These are phyloP conservation scores for Mycena indigotica DNA, from an alignment of 768 basidiomycete genomes.

Conservation along the genomic window DNA sequence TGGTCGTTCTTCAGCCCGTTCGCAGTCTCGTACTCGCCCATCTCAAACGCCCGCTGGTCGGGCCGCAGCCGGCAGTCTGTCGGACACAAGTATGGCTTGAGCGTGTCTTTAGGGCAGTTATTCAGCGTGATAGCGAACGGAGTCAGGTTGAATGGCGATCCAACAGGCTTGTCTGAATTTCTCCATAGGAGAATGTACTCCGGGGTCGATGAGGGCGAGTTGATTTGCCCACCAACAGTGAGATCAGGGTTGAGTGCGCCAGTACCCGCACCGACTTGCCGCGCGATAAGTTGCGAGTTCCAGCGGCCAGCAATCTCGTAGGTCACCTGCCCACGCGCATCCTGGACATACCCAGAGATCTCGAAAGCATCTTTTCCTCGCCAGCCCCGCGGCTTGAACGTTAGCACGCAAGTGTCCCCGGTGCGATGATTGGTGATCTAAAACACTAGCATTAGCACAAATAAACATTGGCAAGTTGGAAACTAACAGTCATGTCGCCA, in stretches of 20 bases:
- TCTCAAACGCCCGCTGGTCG: constrained; percentile 93
- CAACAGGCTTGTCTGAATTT: constrained; percentile 78
- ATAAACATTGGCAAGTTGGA: no score
- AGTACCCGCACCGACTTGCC: constrained; percentile 61
- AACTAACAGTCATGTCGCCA: constrained; percentile 88
- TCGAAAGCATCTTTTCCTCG: constrained; percentile 89
- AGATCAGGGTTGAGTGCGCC: constrained; percentile 76
- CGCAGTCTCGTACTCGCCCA: constrained; percentile 81
- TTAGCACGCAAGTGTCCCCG: constrained; percentile 81
- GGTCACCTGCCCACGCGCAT: constrained; percentile 60
- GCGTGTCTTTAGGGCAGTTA: constrained; percentile 71
- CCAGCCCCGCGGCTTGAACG: constrained; percentile 97
- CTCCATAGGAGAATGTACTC: constrained; percentile 90
- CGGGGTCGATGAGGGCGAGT: constrained; percentile 46
- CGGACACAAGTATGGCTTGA: constrained; percentile 75
- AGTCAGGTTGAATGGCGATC: constrained; percentile 91
- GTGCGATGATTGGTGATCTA: constrained; percentile 90
- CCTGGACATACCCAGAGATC: constrained; percentile 83
- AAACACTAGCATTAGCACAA: no score
- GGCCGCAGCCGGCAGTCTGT: constrained; percentile 93
- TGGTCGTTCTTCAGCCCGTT: constrained; percentile 78
- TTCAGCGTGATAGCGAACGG: constrained; percentile 94
- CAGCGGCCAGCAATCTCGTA: constrained; percentile 95
- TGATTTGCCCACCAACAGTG: constrained; percentile 45
- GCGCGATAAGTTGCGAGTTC: constrained; percentile 92